Percentiles rank a stretch among this genome's conserved stretches.
phyloP scores from a whole-genome alignment of 228 moss, liverwort and hornwort genomes.

The Sphagnum fallax region DNA sequence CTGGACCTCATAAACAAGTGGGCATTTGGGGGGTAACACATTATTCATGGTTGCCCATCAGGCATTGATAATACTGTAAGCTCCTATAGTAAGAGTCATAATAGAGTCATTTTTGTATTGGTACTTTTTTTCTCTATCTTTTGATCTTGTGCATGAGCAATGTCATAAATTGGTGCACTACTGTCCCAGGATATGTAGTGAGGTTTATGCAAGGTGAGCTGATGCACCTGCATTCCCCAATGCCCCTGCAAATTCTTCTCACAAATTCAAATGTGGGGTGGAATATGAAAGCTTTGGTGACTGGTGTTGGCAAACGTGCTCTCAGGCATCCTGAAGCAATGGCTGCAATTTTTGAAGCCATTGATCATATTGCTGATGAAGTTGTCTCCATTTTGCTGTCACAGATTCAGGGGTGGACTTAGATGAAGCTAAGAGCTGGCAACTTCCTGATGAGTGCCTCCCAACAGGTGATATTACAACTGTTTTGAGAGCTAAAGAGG shows the following conservation, averaged over 20 bases:
- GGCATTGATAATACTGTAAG: constrained; percentile 98
- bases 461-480: constrained; percentile 9
- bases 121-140: too few species aligned
- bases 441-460: constrained; percentile 19
- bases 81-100: constrained; percentile 61
- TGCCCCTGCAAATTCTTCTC: constrained; percentile 75
- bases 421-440: not conserved
- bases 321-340: constrained; percentile 77
- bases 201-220: constrained; percentile 68
- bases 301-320: constrained; percentile 68
- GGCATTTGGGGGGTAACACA: constrained; percentile 94
- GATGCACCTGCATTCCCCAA: constrained; percentile 42
- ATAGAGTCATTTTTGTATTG: not conserved
- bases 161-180: constrained; percentile 1
- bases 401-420: not conserved
- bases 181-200: constrained; percentile 71
- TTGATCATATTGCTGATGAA: constrained; percentile 79
- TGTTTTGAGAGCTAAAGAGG: constrained; percentile 20
- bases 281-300: constrained; percentile 68
- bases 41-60: constrained; percentile 91
- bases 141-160: too few species aligned
- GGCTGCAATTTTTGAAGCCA: constrained; percentile 74
- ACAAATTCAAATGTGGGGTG: constrained; percentile 76
- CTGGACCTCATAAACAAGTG: constrained; percentile 71
- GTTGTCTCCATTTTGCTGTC: constrained; percentile 70